These are phyloP conservation scores for Saxophila tyrrhenica DNA, from an alignment of 495 filamentous ascomycete species.

Conservation along the genomic window DNA sequence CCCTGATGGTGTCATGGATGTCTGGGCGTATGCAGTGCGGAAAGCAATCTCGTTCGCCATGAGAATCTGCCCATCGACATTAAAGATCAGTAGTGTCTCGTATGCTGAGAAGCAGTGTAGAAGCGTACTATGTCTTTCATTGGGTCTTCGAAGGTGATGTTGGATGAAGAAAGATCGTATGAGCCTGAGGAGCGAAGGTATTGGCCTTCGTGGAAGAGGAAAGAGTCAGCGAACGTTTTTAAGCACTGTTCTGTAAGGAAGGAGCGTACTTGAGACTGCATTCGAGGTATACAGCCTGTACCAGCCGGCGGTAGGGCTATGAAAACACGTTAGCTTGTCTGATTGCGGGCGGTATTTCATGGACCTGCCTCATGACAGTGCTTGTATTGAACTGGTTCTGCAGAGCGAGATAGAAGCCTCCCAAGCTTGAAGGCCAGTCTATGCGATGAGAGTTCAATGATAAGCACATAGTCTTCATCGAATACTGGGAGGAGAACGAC, in stretches of 20 bases:
- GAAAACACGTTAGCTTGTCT: too few species aligned
- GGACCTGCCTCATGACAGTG: not conserved
- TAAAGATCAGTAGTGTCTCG: too few species aligned
- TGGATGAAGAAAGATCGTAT: not conserved
- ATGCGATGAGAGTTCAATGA: not conserved
- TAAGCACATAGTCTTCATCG: not conserved
- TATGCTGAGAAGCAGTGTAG: too few species aligned
- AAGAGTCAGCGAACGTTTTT: too few species aligned
- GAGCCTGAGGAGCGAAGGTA: not conserved
- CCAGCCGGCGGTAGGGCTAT: not conserved
- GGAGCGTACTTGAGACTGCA: not conserved
- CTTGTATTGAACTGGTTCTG: not conserved
- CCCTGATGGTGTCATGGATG: not conserved
- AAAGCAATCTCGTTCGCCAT: not conserved
- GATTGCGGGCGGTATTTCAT: not conserved
- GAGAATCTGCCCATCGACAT: too few species aligned
- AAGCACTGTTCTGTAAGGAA: too few species aligned
- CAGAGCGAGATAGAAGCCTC: not conserved
- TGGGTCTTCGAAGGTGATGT: not conserved
- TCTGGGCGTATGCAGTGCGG: not conserved
- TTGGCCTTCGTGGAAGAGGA: too few species aligned
- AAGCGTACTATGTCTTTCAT: not conserved
- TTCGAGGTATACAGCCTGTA: not conserved
- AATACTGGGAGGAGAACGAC: not conserved
- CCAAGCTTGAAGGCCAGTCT: not conserved